Evolutionary conservation across 768 basidiomycete species (phyloP), one percentile per base, ranked within the genome.

Genomic region (Rhodotorula kratochvilovae): DNA sequence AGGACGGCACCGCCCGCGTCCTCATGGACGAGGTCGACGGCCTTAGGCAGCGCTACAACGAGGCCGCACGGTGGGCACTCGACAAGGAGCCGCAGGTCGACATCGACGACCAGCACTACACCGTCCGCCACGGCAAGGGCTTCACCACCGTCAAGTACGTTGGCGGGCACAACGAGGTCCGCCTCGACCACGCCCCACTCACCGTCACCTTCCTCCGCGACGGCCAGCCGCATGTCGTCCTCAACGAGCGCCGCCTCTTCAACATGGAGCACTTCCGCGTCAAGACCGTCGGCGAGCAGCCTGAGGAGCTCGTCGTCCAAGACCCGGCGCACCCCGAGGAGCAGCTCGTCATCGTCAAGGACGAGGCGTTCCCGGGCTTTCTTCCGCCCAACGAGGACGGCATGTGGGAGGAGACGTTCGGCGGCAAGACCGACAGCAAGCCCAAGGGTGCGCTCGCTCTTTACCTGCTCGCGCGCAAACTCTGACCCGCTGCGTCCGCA

Each of bases 231-330:
- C 90, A 96, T 77, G 84, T 99, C 60, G 88, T 92, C 16, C 81
- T 99, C 46, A 99, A 99, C 77, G 92, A 90, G 4, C 85, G 87
- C 51, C 90, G 91, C 3, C 84, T 99, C 42, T 83, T 99, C 73
- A 94, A 98, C 76, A 94, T 99, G 95, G 96, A 99, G 79, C 96
- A 98, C 81, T 97, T 94, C 84, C 72, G 84, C 27, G 73, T 79
- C 69, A 89, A 91, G 76, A 84, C 83, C 19, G 58, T 80, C 82
- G 60, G 81, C 78, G 81, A 83, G 71, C 83, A 83, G 54, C 77
- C 83, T 19, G 71, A 68, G 12, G 77, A 77, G 45, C 68, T 78
- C 23, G 75, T 79, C 53, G 74, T 82, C 15, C 83, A 84, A 36
- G 76, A 80, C 70, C 82, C 80, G 55, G 85, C 85, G 66, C 84